These are phyloP conservation scores for Puccinia coronata DNA, from an alignment of 1,284 basidiomycete species.

Conservation along the genomic window DNA sequence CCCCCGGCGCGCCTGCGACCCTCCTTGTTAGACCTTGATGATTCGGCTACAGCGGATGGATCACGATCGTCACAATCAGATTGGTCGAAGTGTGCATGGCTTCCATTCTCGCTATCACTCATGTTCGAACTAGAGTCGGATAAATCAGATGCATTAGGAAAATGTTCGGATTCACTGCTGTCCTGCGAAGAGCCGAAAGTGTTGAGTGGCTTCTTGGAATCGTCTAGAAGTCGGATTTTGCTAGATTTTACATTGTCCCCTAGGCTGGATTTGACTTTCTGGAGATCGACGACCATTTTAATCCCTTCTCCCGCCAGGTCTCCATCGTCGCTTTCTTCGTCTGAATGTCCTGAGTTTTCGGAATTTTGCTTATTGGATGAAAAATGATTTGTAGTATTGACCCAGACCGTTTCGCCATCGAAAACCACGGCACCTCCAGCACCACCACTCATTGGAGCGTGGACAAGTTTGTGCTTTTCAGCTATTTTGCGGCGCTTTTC, in stretches of 20 bases:
- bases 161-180: conserved; percentile 38
- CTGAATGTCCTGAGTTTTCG: conserved; percentile 60
- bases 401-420: conserved; percentile 97
- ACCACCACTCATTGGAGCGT: conserved; percentile 98
- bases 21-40: conserved; percentile 47
- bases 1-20: conserved; percentile 32
- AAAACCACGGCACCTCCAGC: conserved; percentile 74
- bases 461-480: conserved; percentile 91
- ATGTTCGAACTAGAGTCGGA: conserved; percentile 54
- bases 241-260: conserved; percentile 79
- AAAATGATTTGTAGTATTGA: conserved; percentile 94
- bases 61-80: conserved; percentile 50
- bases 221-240: conserved; percentile 80
- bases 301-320: conserved; percentile 78
- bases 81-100: conserved; percentile 52
- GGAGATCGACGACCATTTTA: conserved; percentile 93
- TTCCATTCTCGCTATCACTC: conserved; percentile 55
- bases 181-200: conserved; percentile 57
- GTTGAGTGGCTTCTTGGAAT: conserved; percentile 69
- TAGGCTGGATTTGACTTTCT: conserved; percentile 79
- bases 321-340: conserved; percentile 60
- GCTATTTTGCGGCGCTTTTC: conserved; percentile 90
- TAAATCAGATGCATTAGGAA: conserved; percentile 3
- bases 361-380: conserved; percentile 63
- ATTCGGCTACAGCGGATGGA: conserved; percentile 19